phyloP scores from a whole-genome alignment of 2,329 filamentous ascomycete genomes.

The Aspergillus unguis region DNA sequence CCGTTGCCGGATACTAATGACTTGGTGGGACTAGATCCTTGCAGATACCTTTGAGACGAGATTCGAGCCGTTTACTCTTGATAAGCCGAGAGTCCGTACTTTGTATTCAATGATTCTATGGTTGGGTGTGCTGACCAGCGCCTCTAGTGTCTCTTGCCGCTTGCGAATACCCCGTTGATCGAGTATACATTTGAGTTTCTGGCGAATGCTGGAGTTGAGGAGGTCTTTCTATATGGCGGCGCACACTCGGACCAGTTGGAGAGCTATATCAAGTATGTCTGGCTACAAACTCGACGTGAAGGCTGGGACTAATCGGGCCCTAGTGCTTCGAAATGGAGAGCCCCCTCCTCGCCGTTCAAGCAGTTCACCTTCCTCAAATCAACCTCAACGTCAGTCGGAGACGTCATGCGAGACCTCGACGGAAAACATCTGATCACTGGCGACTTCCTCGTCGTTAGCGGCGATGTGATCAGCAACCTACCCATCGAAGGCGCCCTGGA shows the following conservation, averaged over 20 bases:
- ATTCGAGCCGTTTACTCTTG: conserved; percentile 84
- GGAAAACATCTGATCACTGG: conserved; percentile 77
- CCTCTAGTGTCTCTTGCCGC: conserved; percentile 79
- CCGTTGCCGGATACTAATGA: conserved; percentile 11
- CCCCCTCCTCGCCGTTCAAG: conserved; percentile 73
- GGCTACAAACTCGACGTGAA: background rate
- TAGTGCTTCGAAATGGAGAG: conserved; percentile 69
- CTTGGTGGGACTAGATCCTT: conserved; percentile 60
- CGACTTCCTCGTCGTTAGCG: conserved; percentile 90
- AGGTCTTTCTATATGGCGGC: conserved; percentile 88
- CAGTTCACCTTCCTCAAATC: conserved; percentile 82
- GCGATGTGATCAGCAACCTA: conserved; percentile 87
- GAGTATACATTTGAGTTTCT: conserved; percentile 98
- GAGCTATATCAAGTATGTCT: conserved; percentile 66
- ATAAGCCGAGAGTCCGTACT: conserved; percentile 73
- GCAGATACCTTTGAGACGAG: conserved; percentile 92
- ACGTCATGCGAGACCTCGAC: conserved; percentile 92
- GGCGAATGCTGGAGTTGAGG: conserved; percentile 89
- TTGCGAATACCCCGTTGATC: conserved; percentile 91
- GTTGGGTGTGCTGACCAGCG: conserved; percentile 1
- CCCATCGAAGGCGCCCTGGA: conserved; percentile 75
- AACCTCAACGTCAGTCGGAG: conserved; percentile 80
- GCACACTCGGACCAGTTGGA: conserved; percentile 85
- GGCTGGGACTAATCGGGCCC: background rate
- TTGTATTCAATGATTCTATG: background rate